Base-by-base conservation (phyloP, 352 stramenopile species). In the Pythium inflatum region DNA sequence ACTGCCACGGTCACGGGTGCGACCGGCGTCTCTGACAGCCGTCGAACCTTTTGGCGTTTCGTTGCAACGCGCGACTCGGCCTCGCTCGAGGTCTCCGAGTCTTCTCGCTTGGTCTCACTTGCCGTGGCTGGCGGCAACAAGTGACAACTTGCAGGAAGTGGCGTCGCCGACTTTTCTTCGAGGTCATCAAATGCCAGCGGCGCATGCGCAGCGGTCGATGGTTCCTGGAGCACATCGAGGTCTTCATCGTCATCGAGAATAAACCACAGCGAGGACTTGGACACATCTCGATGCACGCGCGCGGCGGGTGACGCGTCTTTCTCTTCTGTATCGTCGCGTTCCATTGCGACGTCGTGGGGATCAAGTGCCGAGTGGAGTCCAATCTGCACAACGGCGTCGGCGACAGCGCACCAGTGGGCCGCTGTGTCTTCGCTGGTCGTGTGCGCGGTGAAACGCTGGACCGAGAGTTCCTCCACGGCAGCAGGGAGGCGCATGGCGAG, bases 201-300 rank as follows among this genome's bases (percentile, higher is more conserved):
- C 3, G 27, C 56, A 30, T 6, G n/a, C 33, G n/a, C 33, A 7
- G 33, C 13, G 6, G 51, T 25, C 7, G n/a, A 27, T 30, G 22
- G 36, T 45, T 67, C 57, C 3, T 63, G n/a, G 18, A 69, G 43
- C 48, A 24, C 43, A 24, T 66, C 46, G 28, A 38, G 5, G 18
- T 57, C 58, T 34, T 73, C 56, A 68, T 68, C 41, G 59, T 89
- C 78, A 60, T 86, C 84, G 28, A 92, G 75, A 64, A 92, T 92
- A 63, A 92, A 92, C 66, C 77, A 87, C 31, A 92, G 73, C 64
- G 84, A 90, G 5, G 81, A 88, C 71, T 92, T 92, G 49, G 65
- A 64, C 28, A 56, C 22, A 1, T 68, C 48, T 11, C 51, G 38
- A 5, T 60, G 31, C n/a, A n/a, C 38, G 13, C 24, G 61, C 16